Base-by-base conservation (phyloP, 306 rosid species). In the Cercis canadensis region DNA sequence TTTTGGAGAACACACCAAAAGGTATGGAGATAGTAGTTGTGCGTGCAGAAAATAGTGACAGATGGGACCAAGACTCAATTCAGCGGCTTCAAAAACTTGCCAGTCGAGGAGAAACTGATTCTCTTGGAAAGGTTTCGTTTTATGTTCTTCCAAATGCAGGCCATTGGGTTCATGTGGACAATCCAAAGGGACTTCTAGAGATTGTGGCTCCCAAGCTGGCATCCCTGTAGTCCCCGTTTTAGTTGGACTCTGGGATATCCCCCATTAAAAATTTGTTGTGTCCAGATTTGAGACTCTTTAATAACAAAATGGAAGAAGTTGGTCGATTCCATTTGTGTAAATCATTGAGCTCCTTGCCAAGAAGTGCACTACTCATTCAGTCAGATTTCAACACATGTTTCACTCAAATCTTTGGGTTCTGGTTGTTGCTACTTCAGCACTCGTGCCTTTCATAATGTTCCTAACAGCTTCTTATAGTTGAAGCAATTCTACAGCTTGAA, bases 101-200 rank as follows among this genome's bases (percentile, higher is more conserved):
- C 31, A 67, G 74, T 65, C 67, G 40, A 36, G 76, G 61, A 80
- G 78, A 51, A 79, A 78, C 75, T 18, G 86, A 55, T 41, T 83
- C 83, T 18, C 62, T 43, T 33, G 97, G 98, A 54, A 86, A 84
- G 78, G 81, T 86, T 78, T 87, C 87, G 3, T 64, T 66, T 59
- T 74, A 63, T 60, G 72, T 89, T 80, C 99, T 94, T 78, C 97
- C 99, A 44, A 72, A 84, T 53, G 85, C 96, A 11, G 96, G 97
- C 34, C 99, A 94, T 47, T 94, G 99, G 99, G 96, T 94, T 89
- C 96, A 94, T 73, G 91, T 81, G 75, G 97, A 91, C 81, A 91
- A 89, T 67, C 96, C 98, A 18, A 86, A 83, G 70, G 96, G 98
- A 67, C 95, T 91, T 78, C 85, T 94, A 36, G 88, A 87, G 71